A percentile compares a stretch with the other conserved stretches of the same genome.
Conservation (phyloP, 2,329 filamentous ascomycete species). For the Penicillium brevicompactum region DNA sequence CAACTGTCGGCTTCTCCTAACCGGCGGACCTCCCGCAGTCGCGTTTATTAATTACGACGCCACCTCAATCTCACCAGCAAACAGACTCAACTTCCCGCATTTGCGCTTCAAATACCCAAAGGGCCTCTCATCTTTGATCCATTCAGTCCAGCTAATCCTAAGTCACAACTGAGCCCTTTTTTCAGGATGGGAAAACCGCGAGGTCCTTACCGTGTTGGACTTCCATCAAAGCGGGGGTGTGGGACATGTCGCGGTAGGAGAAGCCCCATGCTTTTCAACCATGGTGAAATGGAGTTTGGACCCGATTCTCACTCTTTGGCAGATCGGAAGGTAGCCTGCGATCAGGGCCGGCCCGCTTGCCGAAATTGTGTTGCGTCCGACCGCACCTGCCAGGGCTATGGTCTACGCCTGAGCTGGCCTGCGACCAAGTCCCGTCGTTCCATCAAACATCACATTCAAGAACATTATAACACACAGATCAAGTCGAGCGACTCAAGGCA, state of each 20-base stretch:
- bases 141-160: not conserved
- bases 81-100: not conserved
- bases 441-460: not conserved
- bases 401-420: conserved; percentile 10
- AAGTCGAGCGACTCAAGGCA: not conserved
- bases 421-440: conserved; percentile 1
- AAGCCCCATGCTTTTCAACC: not conserved
- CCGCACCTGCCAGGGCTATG: conserved; percentile 5
- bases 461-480: not conserved
- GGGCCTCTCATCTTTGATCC: too few species aligned
- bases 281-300: too few species aligned
- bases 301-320: not conserved
- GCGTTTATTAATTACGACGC: not conserved
- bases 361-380: not conserved
- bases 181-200: not conserved
- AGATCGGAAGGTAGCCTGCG: conserved; percentile 5
- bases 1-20: not conserved
- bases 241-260: conserved; percentile 11
- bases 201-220: conserved; percentile 2
- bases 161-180: not conserved
- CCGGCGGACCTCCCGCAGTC: not conserved
- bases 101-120: too few species aligned
- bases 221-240: conserved; percentile 6
- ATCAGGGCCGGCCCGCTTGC: not conserved
- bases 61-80: not conserved